Evolutionary conservation across 371 early-diverging fungal species (phyloP).

Genomic region (Circinella minor): DNA sequence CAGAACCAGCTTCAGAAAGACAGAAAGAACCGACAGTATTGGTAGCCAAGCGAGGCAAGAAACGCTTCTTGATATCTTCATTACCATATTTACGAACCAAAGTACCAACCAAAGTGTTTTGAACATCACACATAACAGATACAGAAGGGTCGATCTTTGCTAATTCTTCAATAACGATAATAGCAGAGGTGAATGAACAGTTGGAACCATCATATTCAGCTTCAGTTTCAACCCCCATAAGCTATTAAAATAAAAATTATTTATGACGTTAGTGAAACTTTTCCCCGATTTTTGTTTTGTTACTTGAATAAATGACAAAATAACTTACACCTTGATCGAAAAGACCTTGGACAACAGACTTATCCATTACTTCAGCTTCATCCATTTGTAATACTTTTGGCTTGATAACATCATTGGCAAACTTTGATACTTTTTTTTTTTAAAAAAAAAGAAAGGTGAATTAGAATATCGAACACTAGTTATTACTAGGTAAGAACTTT

Average conservation of each 20-base stretch:
- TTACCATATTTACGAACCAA: constrained; percentile 87
- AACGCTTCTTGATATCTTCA: constrained; percentile 79
- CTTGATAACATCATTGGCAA: constrained; percentile 82
- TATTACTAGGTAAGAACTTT: too few species aligned
- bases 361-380: constrained; percentile 86
- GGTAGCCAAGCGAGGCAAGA: constrained; percentile 83
- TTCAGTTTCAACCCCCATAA: constrained; percentile 96
- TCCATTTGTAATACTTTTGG: constrained; percentile 95
- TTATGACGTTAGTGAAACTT: too few species aligned
- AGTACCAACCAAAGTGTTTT: constrained; percentile 98
- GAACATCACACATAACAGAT: constrained; percentile 94
- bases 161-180: constrained; percentile 93
- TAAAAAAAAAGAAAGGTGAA: not conserved
- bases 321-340: constrained; percentile 87
- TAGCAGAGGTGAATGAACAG: constrained; percentile 92
- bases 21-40: constrained; percentile 93
- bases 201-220: constrained; percentile 84
- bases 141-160: constrained; percentile 97
- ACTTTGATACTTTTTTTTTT: constrained; percentile 70
- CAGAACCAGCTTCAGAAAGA: constrained; percentile 92
- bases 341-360: constrained; percentile 79
- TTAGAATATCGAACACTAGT: not conserved
- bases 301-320: too few species aligned
- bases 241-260: constrained; percentile 35
- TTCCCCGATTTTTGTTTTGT: not conserved